Evolutionary conservation across 148 eudicot species (phyloP).

Genomic region (Nyssa sinensis): DNA sequence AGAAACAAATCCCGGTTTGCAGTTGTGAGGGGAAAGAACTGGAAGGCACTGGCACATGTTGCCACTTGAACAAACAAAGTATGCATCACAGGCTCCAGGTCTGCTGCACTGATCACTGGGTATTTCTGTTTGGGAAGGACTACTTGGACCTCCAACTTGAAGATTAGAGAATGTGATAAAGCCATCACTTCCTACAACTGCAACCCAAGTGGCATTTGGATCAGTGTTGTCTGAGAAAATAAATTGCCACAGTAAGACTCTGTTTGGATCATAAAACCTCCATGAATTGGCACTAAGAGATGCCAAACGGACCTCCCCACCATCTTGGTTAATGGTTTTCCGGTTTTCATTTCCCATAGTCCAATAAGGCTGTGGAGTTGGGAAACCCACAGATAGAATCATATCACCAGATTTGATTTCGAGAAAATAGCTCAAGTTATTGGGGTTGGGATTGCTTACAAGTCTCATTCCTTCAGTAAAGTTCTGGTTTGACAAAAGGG

Average conservation of each 20-base stretch:
- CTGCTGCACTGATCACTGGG: conserved; percentile 62
- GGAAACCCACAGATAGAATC: conserved; percentile 60
- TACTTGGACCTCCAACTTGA: conserved; percentile 27
- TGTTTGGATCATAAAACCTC: conserved; percentile 67
- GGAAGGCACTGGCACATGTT: conserved; percentile 70
- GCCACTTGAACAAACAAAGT: conserved; percentile 49
- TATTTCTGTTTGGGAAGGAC: conserved; percentile 35
- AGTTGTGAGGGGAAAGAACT: conserved; percentile 33
- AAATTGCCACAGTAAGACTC: conserved; percentile 54
- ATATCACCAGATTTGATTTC: conserved; percentile 67
- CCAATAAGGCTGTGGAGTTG: conserved; percentile 84
- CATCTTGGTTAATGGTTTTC: conserved; percentile 48
- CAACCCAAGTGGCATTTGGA: conserved; percentile 66
- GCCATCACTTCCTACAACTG: conserved; percentile 69
- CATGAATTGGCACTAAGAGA: conserved; percentile 60
- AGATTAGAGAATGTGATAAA: conserved; percentile 50
- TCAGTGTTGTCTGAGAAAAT: conserved; percentile 33
- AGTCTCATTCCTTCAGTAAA: conserved; percentile 70
- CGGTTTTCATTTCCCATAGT: conserved; percentile 54
- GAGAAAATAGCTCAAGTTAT: conserved; percentile 61
- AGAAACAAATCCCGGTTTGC: conserved; percentile 44
- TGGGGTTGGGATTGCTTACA: conserved; percentile 38
- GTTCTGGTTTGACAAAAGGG: conserved; percentile 67
- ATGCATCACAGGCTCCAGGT: conserved; percentile 73
- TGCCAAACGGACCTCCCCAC: conserved; percentile 42